These are phyloP conservation scores for Rhizoctonia solani DNA, from an alignment of 1,284 basidiomycete genomes.

Conservation along the genomic window DNA sequence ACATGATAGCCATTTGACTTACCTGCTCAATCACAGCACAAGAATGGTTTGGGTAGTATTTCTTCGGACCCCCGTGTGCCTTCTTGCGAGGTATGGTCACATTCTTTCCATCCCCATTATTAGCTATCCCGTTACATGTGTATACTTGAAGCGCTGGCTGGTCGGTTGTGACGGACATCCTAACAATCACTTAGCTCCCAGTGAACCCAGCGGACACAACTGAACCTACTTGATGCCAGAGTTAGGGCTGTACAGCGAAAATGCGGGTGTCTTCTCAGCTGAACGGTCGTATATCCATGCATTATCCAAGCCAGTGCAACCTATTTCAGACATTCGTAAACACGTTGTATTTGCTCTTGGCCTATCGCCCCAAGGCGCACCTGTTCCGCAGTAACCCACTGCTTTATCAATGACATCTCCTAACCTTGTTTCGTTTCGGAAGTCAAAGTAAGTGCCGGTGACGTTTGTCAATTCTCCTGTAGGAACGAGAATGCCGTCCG, in stretches of 20 bases:
- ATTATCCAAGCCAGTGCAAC: conserved; percentile 54
- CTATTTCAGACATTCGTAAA: conserved; percentile 38
- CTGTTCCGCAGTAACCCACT: conserved; percentile 40
- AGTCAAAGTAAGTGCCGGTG: conserved; percentile 53
- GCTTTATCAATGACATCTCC: conserved; percentile 35
- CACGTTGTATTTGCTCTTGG: background rate
- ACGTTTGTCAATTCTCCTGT: conserved; percentile 52
- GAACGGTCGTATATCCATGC: conserved; percentile 50
- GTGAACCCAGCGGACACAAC: background rate
- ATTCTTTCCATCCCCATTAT: conserved; percentile 28
- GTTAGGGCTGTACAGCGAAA: conserved; percentile 52
- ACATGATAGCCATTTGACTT: background rate
- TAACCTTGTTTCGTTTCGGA: conserved; percentile 52
- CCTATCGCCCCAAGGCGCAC: conserved; percentile 42
- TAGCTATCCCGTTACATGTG: conserved; percentile 50
- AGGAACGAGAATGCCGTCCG: conserved; percentile 55
- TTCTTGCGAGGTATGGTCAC: conserved; percentile 48
- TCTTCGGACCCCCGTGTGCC: conserved; percentile 52
- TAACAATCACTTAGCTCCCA: background rate
- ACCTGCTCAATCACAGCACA: conserved; percentile 56
- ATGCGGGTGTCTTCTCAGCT: conserved; percentile 34
- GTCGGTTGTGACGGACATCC: conserved; percentile 45
- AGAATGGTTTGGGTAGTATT: conserved; percentile 50
- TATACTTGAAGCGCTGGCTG: conserved; percentile 58
- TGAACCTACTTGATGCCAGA: conserved; percentile 54